phyloP scores from a whole-genome alignment of 2,329 filamentous ascomycete genomes.

The Verticillium klebahnii region DNA sequence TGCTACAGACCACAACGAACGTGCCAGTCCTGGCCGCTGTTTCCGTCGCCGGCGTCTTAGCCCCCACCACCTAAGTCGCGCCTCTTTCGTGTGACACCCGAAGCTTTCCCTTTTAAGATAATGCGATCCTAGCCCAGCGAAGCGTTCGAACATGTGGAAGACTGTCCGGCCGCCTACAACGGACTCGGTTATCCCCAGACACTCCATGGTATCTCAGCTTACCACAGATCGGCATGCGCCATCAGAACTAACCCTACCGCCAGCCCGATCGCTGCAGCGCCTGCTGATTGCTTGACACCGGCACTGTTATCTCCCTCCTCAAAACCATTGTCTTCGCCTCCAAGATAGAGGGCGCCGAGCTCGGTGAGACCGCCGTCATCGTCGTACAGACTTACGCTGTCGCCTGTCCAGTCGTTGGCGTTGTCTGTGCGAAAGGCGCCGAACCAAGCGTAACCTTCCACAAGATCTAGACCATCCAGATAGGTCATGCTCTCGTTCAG shows the following conservation, averaged over 20 bases:
- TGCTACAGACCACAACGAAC: background rate
- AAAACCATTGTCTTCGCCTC: slow-evolving; percentile 32
- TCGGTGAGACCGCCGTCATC: slow-evolving; percentile 30
- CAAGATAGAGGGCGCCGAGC: slow-evolving; percentile 31
- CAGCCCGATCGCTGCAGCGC: background rate
- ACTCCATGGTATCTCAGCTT: too few species aligned
- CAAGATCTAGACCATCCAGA: slow-evolving; percentile 26
- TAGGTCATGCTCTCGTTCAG: slow-evolving; percentile 32
- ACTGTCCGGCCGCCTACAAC: too few species aligned
- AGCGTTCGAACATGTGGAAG: too few species aligned
- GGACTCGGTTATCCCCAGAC: too few species aligned
- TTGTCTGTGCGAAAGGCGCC: slow-evolving; percentile 31
- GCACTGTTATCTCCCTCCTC: slow-evolving; percentile 22
- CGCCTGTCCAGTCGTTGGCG: slow-evolving; percentile 33
- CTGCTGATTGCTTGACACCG: background rate
- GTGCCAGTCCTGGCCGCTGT: too few species aligned
- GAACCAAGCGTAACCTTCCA: slow-evolving; percentile 36
- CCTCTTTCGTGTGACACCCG: too few species aligned
- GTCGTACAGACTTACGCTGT: slow-evolving; percentile 30
- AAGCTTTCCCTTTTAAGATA: too few species aligned
- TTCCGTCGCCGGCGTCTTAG: too few species aligned
- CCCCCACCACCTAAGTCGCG: too few species aligned
- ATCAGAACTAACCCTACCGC: too few species aligned
- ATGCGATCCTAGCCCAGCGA: too few species aligned
- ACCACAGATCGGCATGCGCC: too few species aligned